A percentile compares a stretch with the other conserved stretches of the same genome.
Evolutionary conservation across 2,329 filamentous ascomycete species (phyloP).

Genomic region (Colletotrichum lindemuthianum): DNA sequence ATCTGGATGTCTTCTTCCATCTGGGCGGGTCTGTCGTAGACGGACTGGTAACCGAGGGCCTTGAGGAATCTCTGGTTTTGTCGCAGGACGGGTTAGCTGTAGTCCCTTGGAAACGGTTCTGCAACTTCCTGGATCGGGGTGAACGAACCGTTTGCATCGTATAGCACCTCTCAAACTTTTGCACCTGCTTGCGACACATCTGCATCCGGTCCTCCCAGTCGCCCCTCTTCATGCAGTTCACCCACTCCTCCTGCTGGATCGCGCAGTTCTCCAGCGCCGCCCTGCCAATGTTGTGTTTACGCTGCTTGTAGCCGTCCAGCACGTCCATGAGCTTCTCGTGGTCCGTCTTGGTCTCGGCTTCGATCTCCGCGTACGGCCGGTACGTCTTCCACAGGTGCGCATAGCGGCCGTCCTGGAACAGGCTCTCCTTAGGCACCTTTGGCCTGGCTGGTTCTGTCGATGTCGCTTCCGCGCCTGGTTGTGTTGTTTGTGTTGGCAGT

Average conservation of each 20-base stretch:
- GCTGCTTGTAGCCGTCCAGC: conserved; percentile 84
- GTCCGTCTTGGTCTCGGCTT: conserved; percentile 75
- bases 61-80: conserved; percentile 79
- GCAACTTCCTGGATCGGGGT: background rate
- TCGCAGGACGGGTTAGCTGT: background rate
- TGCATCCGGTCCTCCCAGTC: conserved; percentile 74
- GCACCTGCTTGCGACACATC: conserved; percentile 83
- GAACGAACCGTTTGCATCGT: conserved; percentile 79
- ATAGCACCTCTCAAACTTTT: conserved; percentile 86
- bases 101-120: background rate
- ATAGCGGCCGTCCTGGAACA: conserved; percentile 71
- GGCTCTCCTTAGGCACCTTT: conserved; percentile 59
- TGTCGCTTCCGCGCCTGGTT: conserved; percentile 1
- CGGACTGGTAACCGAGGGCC: conserved; percentile 85
- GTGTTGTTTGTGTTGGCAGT: conserved; percentile 4
- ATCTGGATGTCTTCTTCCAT: conserved; percentile 92
- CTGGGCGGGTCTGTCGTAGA: conserved; percentile 69
- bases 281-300: conserved; percentile 78
- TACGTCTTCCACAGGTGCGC: conserved; percentile 96
- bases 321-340: conserved; percentile 84
- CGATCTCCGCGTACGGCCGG: conserved; percentile 75
- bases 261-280: conserved; percentile 95
- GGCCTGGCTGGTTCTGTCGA: conserved; percentile 33
- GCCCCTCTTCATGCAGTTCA: conserved; percentile 82
- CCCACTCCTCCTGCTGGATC: conserved; percentile 83